phyloP scores from a whole-genome alignment of 202 grass and related monocot genomes.

The Elaeis oleifera region DNA sequence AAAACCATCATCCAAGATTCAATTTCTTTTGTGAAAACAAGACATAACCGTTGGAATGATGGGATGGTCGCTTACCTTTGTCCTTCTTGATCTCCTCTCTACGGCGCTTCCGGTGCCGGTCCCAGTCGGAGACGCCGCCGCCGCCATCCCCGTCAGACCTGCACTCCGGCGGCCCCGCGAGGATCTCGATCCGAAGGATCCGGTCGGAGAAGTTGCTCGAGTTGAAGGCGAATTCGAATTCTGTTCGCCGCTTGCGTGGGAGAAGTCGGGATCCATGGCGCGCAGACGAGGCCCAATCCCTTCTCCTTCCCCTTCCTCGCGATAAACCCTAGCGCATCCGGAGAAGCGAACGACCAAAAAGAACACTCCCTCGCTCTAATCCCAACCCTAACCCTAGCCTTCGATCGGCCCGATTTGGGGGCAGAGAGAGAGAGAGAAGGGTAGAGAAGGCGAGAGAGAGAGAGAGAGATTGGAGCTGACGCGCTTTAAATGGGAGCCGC shows the following conservation, averaged over 20 bases:
- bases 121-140: neutral
- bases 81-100: conserved; percentile 18
- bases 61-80: neutral
- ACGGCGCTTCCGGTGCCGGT: conserved; percentile 11
- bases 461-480: too few species aligned
- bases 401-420: too few species aligned
- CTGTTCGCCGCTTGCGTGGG: neutral
- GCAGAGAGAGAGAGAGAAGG: too few species aligned
- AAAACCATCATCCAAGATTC: neutral
- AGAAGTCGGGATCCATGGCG: conserved; percentile 8
- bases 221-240: conserved; percentile 25
- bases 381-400: too few species aligned
- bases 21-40: neutral
- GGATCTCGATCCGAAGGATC: conserved; percentile 16
- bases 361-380: too few species aligned
- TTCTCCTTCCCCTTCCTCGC: too few species aligned
- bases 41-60: neutral
- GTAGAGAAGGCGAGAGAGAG: too few species aligned
- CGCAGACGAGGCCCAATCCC: too few species aligned
- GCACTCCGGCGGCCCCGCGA: conserved; percentile 1
- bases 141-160: neutral
- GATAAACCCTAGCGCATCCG: too few species aligned
- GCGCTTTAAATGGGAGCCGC: too few species aligned
- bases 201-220: conserved; percentile 23
- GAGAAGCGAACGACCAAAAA: too few species aligned